Conservation (phyloP, 2,329 filamentous ascomycete genomes). For the Aspergillaceae sp. region DNA sequence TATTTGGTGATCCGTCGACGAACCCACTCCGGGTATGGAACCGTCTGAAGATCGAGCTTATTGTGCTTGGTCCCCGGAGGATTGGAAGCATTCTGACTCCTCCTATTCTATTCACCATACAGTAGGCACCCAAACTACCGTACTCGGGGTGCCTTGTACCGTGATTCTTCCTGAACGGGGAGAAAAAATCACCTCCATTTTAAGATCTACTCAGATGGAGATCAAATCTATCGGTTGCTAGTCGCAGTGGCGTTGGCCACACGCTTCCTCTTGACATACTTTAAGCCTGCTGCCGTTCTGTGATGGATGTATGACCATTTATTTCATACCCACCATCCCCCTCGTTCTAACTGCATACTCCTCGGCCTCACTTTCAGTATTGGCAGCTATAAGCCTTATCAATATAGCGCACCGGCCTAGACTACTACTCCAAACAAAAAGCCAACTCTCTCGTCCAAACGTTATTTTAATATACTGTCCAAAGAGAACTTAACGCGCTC, state of each 20-base stretch:
- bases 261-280: slow-evolving; percentile 6
- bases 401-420: slow-evolving; percentile 8
- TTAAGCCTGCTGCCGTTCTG: not conserved
- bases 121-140: not conserved
- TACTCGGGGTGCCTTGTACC: not conserved
- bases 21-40: not conserved
- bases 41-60: slow-evolving; percentile 9
- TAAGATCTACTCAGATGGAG: slow-evolving; percentile 25
- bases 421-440: not conserved
- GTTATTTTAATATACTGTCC: not conserved
- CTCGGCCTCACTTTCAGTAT: slow-evolving; percentile 1
- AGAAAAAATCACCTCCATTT: slow-evolving; percentile 1
- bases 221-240: slow-evolving; percentile 31
- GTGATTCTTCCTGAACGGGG: not conserved
- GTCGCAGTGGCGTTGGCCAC: slow-evolving; percentile 25
- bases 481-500: not conserved
- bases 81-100: slow-evolving; percentile 13
- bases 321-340: slow-evolving; percentile 5
- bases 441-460: too few species aligned
- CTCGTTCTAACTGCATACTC: not conserved
- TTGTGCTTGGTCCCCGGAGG: slow-evolving; percentile 10
- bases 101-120: slow-evolving; percentile 3
- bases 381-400: slow-evolving; percentile 16
- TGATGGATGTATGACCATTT: slow-evolving; percentile 2
- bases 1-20: not conserved